Evolutionary conservation across 805 yeast species (phyloP).

Genomic region (Zygotorulaspora chibaensis): DNA sequence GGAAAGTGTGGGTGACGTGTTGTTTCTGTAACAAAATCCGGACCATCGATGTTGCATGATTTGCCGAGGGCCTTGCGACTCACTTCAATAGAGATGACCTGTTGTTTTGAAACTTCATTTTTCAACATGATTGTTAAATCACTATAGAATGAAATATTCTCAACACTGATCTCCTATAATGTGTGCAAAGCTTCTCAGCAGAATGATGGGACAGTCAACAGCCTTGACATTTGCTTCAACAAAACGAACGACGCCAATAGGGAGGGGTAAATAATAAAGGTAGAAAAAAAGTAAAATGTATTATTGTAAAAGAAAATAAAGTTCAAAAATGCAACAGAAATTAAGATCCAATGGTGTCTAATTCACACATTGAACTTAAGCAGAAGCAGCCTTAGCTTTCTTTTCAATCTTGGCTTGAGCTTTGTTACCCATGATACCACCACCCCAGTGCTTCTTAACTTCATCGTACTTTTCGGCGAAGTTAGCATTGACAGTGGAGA

Average conservation of each 20-base stretch:
- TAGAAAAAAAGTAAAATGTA: conserved; percentile 3
- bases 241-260: conserved; percentile 2
- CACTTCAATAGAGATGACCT: conserved; percentile 19
- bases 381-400: conserved; percentile 55
- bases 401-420: conserved; percentile 81
- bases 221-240: conserved; percentile 10
- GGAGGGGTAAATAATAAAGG: neutral
- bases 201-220: neutral
- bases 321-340: conserved; percentile 8
- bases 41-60: neutral
- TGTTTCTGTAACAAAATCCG: conserved; percentile 9
- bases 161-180: conserved; percentile 18
- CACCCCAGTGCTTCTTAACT: conserved; percentile 99
- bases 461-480: conserved; percentile 93
- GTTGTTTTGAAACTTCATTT: conserved; percentile 6
- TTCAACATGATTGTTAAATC: conserved; percentile 9
- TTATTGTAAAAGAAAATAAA: conserved; percentile 15
- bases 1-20: neutral
- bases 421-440: conserved; percentile 96
- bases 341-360: conserved; percentile 6
- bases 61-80: neutral
- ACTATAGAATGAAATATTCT: conserved; percentile 3
- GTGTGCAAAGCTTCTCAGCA: neutral
- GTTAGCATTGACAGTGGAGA: conserved; percentile 91
- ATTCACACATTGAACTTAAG: conserved; percentile 25